Evolutionary conservation across 225 moss, liverwort and hornwort species (phyloP).

Genomic region (Polytrichum commune): DNA sequence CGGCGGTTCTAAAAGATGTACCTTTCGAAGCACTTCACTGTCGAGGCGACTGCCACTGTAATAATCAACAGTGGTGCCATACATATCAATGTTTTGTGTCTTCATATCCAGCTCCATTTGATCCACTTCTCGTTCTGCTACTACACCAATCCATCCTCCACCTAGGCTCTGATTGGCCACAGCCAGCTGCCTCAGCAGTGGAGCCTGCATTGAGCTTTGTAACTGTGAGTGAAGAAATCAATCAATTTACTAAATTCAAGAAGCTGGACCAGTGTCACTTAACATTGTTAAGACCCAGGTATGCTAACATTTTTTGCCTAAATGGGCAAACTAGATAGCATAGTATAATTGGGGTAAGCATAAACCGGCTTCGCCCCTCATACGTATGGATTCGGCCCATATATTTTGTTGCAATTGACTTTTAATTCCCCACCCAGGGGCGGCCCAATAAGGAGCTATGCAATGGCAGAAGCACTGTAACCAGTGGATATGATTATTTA

Average conservation of each 20-base stretch:
- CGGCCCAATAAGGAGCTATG: too few species aligned
- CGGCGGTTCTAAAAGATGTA: neutral
- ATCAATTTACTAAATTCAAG: neutral
- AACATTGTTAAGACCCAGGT: too few species aligned
- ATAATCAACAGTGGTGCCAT: conserved; percentile 58
- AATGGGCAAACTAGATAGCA: too few species aligned
- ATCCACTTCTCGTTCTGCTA: conserved; percentile 63
- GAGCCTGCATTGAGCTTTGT: conserved; percentile 25
- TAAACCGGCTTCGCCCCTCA: too few species aligned
- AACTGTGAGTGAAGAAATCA: neutral
- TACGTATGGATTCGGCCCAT: too few species aligned
- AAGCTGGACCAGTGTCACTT: neutral
- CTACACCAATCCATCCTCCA: conserved; percentile 62
- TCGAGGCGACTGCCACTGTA: conserved; percentile 63
- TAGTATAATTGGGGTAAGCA: too few species aligned
- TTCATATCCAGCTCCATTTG: conserved; percentile 60
- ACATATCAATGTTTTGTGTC: conserved; percentile 54
- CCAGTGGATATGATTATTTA: too few species aligned
- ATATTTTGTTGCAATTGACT: too few species aligned
- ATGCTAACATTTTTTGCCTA: too few species aligned
- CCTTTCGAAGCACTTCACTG: conserved; percentile 47
- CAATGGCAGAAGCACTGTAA: too few species aligned
- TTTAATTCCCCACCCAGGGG: too few species aligned
- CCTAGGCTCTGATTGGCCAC: conserved; percentile 79
- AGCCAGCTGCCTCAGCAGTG: conserved; percentile 68